phyloP scores from a whole-genome alignment of 371 early-diverging fungal species.

The Mortierella polycephala region DNA sequence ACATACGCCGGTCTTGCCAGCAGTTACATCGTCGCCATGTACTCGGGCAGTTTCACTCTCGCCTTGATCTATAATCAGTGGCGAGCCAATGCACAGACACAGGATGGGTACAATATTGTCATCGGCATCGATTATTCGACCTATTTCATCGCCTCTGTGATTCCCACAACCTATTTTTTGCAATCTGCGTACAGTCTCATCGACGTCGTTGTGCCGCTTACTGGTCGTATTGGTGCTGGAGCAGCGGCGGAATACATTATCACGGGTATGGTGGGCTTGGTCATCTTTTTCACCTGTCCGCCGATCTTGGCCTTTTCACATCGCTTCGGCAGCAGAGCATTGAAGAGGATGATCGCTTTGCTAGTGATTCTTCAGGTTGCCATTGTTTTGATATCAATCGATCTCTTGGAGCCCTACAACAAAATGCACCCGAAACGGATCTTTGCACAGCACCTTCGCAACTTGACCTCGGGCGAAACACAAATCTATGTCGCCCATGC shows the following conservation, averaged over 20 bases:
- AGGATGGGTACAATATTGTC: conserved; percentile 15
- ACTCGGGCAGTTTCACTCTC: conserved; percentile 32
- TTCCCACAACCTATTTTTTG: conserved; percentile 60
- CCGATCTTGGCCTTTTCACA: conserved; percentile 68
- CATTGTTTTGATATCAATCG: conserved; percentile 57
- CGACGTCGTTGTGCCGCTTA: conserved; percentile 79
- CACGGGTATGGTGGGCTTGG: conserved; percentile 67
- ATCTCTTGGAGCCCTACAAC: conserved; percentile 66
- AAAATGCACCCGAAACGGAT: conserved; percentile 74
- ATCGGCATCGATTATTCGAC: conserved; percentile 41
- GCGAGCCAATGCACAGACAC: conserved; percentile 15
- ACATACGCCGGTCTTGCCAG: conserved; percentile 37
- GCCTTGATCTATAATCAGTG: conserved; percentile 28
- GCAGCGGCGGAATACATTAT: conserved; percentile 78
- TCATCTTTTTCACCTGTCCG: conserved; percentile 60
- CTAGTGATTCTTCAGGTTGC: conserved; percentile 55
- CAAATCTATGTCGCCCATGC: conserved; percentile 70
- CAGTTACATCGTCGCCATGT: conserved; percentile 43
- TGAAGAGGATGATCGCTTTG: conserved; percentile 56
- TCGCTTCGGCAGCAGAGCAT: conserved; percentile 59
- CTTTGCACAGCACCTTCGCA: conserved; percentile 73
- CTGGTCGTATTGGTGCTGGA: conserved; percentile 78
- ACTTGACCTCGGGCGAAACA: conserved; percentile 71
- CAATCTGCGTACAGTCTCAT: conserved; percentile 63
- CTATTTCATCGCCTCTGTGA: conserved; percentile 58